Conservation (phyloP, 257 asterid genomes). For the Capsicum baccatum region DNA sequence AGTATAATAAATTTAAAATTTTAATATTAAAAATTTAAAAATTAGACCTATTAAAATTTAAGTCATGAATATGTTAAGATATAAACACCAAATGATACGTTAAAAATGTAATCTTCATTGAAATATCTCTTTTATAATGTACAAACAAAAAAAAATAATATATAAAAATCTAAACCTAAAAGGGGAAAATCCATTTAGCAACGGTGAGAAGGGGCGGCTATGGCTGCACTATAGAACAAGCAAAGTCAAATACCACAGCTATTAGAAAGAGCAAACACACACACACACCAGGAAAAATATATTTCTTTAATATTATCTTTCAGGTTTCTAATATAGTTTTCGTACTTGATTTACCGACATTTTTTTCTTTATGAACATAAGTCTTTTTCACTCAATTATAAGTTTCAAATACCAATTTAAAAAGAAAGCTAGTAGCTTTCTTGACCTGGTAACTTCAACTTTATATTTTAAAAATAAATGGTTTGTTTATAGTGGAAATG, state of each 20-base stretch:
- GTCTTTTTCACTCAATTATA: conserved; percentile 8
- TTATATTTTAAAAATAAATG: neutral
- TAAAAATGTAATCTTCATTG: neutral
- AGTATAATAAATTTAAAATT: too few species aligned
- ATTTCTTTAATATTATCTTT: neutral
- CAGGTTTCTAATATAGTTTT: neutral
- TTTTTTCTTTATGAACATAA: neutral
- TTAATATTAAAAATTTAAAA: neutral
- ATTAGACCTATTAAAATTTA: neutral
- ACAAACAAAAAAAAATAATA: neutral
- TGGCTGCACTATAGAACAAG: neutral
- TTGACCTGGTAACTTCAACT: neutral
- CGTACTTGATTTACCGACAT: neutral
- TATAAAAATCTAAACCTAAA: neutral
- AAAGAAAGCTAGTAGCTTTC: neutral
- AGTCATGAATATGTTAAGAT: too few species aligned
- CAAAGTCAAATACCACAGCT: neutral
- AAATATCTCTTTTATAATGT: neutral
- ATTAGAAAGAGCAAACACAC: neutral
- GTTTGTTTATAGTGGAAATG: neutral
- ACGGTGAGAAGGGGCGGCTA: neutral
- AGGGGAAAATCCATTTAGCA: neutral
- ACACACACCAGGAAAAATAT: neutral
- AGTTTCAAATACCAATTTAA: neutral
- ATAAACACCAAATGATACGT: neutral